phyloP scores from a whole-genome alignment of 2,329 filamentous ascomycete species.

The Ophiocordyceps camponoti-leonardi region DNA sequence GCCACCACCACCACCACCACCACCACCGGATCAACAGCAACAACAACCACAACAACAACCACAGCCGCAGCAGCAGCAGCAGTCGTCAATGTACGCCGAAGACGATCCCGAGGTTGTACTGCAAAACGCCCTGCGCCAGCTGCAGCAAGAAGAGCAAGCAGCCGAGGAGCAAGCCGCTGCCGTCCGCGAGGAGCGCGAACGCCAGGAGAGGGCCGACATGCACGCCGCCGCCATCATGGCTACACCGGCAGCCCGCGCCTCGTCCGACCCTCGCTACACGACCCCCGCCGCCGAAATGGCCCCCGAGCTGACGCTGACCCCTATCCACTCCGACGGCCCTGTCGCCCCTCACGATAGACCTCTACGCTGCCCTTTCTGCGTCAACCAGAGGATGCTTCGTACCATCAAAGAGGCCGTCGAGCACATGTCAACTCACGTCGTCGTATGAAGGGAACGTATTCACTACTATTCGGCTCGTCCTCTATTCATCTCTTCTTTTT shows the following conservation, averaged over 20 bases:
- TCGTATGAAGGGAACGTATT: constrained; percentile 22
- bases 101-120: constrained; percentile 41
- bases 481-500: too few relatives aligned
- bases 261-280: constrained; percentile 15
- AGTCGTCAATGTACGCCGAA: constrained; percentile 22
- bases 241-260: constrained; percentile 11
- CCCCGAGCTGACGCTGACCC: constrained; percentile 32
- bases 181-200: constrained; percentile 33
- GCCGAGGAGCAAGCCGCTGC: constrained; percentile 39
- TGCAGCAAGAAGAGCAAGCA: constrained; percentile 41
- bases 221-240: constrained; percentile 14
- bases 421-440: constrained; percentile 43
- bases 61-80: background rate
- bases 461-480: background rate
- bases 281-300: constrained; percentile 17
- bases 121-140: constrained; percentile 39
- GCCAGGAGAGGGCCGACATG: constrained; percentile 22
- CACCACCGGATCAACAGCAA: constrained; percentile 13
- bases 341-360: constrained; percentile 29
- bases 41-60: background rate
- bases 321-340: constrained; percentile 32
- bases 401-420: constrained; percentile 45
- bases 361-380: constrained; percentile 40
- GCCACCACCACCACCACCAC: constrained; percentile 11
- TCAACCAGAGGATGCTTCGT: constrained; percentile 43